Percentiles rank a stretch among this genome's conserved stretches.
Conservation (phyloP, 2,329 filamentous ascomycete species). For the Alternaria postmessia region DNA sequence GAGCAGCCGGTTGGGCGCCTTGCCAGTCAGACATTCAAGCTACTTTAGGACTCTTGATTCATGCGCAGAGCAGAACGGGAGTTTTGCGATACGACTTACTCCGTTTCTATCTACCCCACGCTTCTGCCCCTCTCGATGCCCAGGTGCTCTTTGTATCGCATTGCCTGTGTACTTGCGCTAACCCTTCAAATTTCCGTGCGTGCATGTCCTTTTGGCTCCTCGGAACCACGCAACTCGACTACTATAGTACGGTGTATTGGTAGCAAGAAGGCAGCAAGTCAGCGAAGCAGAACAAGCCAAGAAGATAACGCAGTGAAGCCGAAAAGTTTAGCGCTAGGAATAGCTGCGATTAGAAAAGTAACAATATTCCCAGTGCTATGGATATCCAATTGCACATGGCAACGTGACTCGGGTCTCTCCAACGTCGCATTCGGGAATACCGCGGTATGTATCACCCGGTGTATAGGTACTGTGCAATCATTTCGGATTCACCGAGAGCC, state of each 20-base stretch:
- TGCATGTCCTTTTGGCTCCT: conserved; percentile 2
- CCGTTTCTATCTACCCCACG: not conserved
- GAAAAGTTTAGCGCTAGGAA: not conserved
- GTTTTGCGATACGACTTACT: not conserved
- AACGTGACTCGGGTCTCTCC: conserved; percentile 9
- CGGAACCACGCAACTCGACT: not conserved
- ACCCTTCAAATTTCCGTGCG: conserved; percentile 8
- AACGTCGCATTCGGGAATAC: not conserved
- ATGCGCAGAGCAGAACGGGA: not conserved
- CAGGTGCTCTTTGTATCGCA: not conserved
- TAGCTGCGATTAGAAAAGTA: not conserved
- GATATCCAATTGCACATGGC: conserved; percentile 7
- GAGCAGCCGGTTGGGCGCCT: conserved; percentile 1
- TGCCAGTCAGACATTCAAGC: not conserved
- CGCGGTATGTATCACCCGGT: not conserved
- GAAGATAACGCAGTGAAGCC: not conserved
- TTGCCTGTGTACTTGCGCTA: not conserved
- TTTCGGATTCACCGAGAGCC: conserved; percentile 3
- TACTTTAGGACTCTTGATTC: not conserved
- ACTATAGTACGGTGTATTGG: not conserved
- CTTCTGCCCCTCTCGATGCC: not conserved
- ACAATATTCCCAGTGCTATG: not conserved
- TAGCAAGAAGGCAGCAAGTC: not conserved
- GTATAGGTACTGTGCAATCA: conserved; percentile 1
- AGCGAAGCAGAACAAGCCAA: conserved; percentile 3